Conservation (phyloP, 2,329 filamentous ascomycete genomes). For the Pseudopyrenochaeta lycopersici region DNA sequence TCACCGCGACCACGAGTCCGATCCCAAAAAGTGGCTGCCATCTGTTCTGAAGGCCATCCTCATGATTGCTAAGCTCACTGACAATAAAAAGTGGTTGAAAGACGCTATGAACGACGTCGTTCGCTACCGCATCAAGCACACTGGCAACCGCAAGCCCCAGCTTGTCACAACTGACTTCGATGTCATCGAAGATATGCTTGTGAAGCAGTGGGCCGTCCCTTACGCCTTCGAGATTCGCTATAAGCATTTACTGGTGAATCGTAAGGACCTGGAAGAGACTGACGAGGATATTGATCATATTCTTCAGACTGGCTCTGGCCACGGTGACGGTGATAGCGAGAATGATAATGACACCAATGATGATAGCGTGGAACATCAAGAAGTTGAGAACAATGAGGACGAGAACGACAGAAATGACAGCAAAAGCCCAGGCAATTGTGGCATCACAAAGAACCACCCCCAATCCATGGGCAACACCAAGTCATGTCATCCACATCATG, state of each 20-base stretch:
- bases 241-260: slow-evolving; percentile 39
- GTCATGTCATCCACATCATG: background rate
- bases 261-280: slow-evolving; percentile 19
- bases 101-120: slow-evolving; percentile 39
- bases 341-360: slow-evolving; percentile 7
- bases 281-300: slow-evolving; percentile 37
- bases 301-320: slow-evolving; percentile 12
- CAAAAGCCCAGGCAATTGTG: slow-evolving; percentile 2
- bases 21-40: slow-evolving; percentile 42
- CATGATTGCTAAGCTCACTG: slow-evolving; percentile 31
- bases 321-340: slow-evolving; percentile 9
- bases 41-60: slow-evolving; percentile 38
- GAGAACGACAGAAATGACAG: slow-evolving; percentile 9
- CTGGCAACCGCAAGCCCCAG: slow-evolving; percentile 43
- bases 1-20: slow-evolving; percentile 30
- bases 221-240: slow-evolving; percentile 40
- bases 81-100: slow-evolving; percentile 30
- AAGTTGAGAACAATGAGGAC: slow-evolving; percentile 7
- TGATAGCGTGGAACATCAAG: background rate
- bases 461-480: slow-evolving; percentile 14
- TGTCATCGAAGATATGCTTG: slow-evolving; percentile 44
- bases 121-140: slow-evolving; percentile 40
- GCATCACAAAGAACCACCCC: slow-evolving; percentile 9
- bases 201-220: slow-evolving; percentile 30
- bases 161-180: slow-evolving; percentile 44